phyloP scores from a whole-genome alignment of 2,329 filamentous ascomycete species.

The Fusarium haematococcum region DNA sequence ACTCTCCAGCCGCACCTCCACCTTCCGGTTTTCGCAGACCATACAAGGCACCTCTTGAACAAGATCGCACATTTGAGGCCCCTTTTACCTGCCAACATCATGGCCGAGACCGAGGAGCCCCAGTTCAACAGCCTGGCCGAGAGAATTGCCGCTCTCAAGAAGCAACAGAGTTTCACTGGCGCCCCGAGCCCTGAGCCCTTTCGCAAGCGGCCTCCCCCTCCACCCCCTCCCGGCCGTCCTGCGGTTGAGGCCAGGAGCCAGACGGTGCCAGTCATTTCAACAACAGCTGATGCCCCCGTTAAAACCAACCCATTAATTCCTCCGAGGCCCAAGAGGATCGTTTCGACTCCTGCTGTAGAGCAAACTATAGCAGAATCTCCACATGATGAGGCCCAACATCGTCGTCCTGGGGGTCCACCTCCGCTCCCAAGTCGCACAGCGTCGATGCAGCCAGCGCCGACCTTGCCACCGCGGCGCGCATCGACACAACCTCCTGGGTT shows the following conservation, averaged over 20 bases:
- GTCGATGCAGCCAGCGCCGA: slow-evolving; percentile 55
- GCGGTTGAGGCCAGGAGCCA: slow-evolving; percentile 51
- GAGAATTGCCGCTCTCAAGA: slow-evolving; percentile 73
- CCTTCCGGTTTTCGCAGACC: slow-evolving; percentile 1
- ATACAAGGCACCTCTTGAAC: not conserved
- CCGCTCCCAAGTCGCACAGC: slow-evolving; percentile 50
- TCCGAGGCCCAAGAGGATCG: slow-evolving; percentile 35
- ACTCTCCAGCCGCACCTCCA: slow-evolving; percentile 4
- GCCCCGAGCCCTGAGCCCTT: slow-evolving; percentile 54
- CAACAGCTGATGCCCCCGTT: slow-evolving; percentile 33
- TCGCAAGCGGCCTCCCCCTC: slow-evolving; percentile 55
- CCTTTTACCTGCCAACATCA: slow-evolving; percentile 44
- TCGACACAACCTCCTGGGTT: slow-evolving; percentile 57
- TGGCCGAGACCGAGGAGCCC: slow-evolving; percentile 73
- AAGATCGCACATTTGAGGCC: not conserved
- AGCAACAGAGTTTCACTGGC: slow-evolving; percentile 69
- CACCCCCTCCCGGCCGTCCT: slow-evolving; percentile 57
- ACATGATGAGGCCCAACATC: slow-evolving; percentile 26
- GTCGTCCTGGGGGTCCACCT: slow-evolving; percentile 45
- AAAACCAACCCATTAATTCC: slow-evolving; percentile 34
- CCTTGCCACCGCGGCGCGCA: slow-evolving; percentile 62
- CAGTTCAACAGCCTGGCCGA: slow-evolving; percentile 71
- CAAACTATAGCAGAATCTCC: slow-evolving; percentile 10
- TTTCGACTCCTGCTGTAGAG: slow-evolving; percentile 17
- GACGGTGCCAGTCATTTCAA: slow-evolving; percentile 51